phyloP scores from a whole-genome alignment of 192 early-diverging fungal genomes.

The Allomyces arbusculus region DNA sequence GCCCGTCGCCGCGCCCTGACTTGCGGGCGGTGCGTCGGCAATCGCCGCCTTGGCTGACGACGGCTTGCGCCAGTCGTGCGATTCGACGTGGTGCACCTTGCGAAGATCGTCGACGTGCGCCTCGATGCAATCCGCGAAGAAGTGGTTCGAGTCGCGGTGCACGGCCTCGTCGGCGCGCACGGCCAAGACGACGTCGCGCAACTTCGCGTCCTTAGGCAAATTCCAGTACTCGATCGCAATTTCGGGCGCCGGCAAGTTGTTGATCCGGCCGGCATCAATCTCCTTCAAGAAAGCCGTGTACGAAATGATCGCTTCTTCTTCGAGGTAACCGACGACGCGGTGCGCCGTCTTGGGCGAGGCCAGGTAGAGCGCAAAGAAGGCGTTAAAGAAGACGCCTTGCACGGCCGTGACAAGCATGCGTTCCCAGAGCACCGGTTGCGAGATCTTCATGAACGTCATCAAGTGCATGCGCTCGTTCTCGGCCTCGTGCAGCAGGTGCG shows the following conservation, averaged over 20 bases:
- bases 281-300: conserved; percentile 72
- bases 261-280: conserved; percentile 54
- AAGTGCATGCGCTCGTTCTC: conserved; percentile 70
- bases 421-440: conserved; percentile 38
- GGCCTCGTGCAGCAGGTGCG: conserved; percentile 72
- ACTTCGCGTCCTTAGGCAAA: conserved; percentile 24
- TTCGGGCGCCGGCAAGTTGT: conserved; percentile 53
- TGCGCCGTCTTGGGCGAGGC: conserved; percentile 59
- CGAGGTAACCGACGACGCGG: conserved; percentile 76
- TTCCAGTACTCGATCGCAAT: conserved; percentile 39
- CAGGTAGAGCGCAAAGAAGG: conserved; percentile 73
- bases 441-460: conserved; percentile 56
- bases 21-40: too few species aligned
- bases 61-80: neutral
- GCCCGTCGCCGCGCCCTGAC: too few species aligned
- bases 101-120: conserved; percentile 24
- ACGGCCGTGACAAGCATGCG: conserved; percentile 44
- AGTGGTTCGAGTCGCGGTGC: conserved; percentile 82
- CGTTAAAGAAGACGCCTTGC: conserved; percentile 81
- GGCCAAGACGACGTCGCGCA: conserved; percentile 69
- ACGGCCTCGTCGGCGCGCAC: conserved; percentile 74
- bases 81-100: neutral
- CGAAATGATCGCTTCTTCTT: conserved; percentile 80
- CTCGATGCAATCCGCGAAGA: conserved; percentile 48
- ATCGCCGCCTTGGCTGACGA: too few species aligned